Base-by-base conservation (phyloP, 2,329 filamentous ascomycete genomes). In the Pseudomassariella vexata region DNA sequence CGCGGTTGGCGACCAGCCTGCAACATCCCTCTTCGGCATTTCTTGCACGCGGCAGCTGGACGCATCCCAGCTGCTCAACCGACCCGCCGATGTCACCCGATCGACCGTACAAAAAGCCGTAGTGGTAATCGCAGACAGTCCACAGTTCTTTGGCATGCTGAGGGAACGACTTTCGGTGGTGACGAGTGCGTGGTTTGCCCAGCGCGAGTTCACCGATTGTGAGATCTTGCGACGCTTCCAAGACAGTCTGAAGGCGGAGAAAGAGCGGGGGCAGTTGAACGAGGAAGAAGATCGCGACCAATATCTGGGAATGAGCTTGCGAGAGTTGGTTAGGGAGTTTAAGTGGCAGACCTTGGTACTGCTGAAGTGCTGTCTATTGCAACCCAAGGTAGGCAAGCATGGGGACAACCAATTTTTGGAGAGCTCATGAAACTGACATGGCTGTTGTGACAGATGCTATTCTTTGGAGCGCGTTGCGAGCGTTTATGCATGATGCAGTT, bases 101-200 rank as follows among this genome's bases (percentile, higher is more conserved):
- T 95, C 87, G 38, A 95, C 92, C 2, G 92, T 98, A 24, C 92
- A 98, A 57, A 98, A 98, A 66, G 92, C 90, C 10, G 88, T 98
- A 4, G 90, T 98, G 27, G 88, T 95, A 34, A 87, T 98, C 46
- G 88, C 86, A 34, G 86, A 95, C 59, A 87, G 79, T 41, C 92
- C 92, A 7, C 85, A 92, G 52, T 79, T 79, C 50, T 94, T 98
- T 58, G 89, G 88, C 35, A 85, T 92, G 64, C 66, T 98, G 55
- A 80, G 90, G 49, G 86, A 96, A 60, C 82, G 92, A 45, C 65
- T 98, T 42, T 84, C 85, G 29, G 80, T 95, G 19, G 89, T 98
- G 11, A 95, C 90, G 4, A 84, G 81, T 47, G 90, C 90, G 16
- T 98, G 92, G 92, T 98, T 98, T 61, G 85, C 83, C 40, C 92